Percentiles rank a stretch among this genome's conserved stretches.
Evolutionary conservation across 1,284 basidiomycete genomes (phyloP).

Genomic region (Meripilus lineatus): DNA sequence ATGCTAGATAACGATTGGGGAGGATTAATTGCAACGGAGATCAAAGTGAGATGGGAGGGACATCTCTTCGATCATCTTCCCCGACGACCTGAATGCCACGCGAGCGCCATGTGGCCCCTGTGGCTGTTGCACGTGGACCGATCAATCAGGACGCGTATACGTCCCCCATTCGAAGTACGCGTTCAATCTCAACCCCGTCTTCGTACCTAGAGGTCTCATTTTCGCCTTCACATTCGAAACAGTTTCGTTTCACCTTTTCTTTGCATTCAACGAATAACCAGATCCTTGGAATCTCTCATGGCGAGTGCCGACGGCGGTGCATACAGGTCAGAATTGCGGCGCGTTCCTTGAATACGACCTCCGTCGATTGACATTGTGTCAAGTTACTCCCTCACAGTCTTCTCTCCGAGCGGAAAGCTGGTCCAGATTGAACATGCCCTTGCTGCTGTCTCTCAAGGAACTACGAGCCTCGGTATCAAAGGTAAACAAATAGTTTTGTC

Average conservation of each 20-base stretch:
- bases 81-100: no score
- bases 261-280: no score
- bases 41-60: no score
- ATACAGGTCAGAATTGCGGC: constrained; percentile 53
- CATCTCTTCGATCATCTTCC: no score
- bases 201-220: neutral
- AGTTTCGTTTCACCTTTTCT: no score
- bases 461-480: constrained; percentile 98
- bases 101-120: neutral
- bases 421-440: constrained; percentile 99
- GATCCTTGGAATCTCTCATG: constrained; percentile 47
- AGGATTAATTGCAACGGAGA: no score
- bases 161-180: neutral
- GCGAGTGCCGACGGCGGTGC: constrained; percentile 73
- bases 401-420: constrained; percentile 97
- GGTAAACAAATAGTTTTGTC: constrained; percentile 44
- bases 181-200: neutral
- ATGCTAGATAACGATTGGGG: no score
- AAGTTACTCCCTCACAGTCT: constrained; percentile 98
- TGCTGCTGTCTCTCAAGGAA: constrained; percentile 94
- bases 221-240: neutral
- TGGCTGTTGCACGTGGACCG: neutral
- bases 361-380: no score
- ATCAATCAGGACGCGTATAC: neutral
- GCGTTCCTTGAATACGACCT: neutral